These are phyloP conservation scores for Cicer pinnatifidum DNA, from an alignment of 306 rosid genomes.

Conservation along the genomic window DNA sequence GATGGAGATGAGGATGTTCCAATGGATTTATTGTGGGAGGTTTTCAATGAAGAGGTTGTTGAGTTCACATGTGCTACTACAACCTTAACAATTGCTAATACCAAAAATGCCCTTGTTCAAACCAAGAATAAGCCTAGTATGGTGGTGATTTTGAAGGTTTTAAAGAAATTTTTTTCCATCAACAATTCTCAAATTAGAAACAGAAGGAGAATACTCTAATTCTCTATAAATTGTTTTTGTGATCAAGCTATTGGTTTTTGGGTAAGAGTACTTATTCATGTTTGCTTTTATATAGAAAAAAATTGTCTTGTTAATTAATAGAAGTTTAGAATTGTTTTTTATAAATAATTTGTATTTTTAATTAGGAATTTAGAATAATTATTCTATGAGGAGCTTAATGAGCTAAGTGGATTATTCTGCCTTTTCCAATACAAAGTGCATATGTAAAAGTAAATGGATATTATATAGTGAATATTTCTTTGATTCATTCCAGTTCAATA, in stretches of 20 bases:
- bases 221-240: conserved; percentile 23
- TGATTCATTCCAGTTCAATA: neutral
- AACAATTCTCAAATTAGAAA: conserved; percentile 47
- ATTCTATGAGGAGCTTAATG: neutral
- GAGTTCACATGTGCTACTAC: conserved; percentile 39
- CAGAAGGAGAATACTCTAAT: conserved; percentile 35
- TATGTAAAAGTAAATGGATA: conserved; percentile 39
- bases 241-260: conserved; percentile 14
- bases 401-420: neutral
- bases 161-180: conserved; percentile 55
- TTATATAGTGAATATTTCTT: neutral
- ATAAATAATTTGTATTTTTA: neutral
- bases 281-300: neutral
- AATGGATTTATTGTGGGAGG: conserved; percentile 71
- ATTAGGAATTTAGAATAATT: neutral
- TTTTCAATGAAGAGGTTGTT: conserved; percentile 58
- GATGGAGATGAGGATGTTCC: conserved; percentile 44
- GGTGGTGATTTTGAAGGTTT: conserved; percentile 53
- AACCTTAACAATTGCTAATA: conserved; percentile 38
- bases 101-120: conserved; percentile 40
- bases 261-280: conserved; percentile 7
- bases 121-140: conserved; percentile 47
- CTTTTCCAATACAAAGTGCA: conserved; percentile 28
- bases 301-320: conserved; percentile 22
- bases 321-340: neutral